Evolutionary conservation across 2,329 filamentous ascomycete species (phyloP).

Genomic region (Incumbomyces delicatus): DNA sequence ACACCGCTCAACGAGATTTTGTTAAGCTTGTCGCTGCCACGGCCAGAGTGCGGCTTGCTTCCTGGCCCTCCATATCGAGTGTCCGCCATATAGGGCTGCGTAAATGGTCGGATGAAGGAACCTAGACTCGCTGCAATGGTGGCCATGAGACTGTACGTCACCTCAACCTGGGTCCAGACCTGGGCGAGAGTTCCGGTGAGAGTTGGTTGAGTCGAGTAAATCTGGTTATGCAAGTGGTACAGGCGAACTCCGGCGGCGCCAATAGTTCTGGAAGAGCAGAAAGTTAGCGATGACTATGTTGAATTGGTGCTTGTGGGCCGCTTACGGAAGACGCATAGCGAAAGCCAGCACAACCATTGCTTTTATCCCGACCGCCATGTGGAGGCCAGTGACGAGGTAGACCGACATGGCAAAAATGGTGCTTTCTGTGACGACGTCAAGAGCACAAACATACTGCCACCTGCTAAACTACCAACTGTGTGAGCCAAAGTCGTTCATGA

Average conservation of each 20-base stretch:
- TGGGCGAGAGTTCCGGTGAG: constrained; percentile 28
- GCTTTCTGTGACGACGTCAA: constrained; percentile 34
- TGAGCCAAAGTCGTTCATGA: neutral
- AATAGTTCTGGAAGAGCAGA: constrained; percentile 23
- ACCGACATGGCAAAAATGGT: constrained; percentile 29
- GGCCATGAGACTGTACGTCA: constrained; percentile 33
- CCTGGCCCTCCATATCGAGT: neutral
- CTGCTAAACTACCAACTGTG: constrained; percentile 23
- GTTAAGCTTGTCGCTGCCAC: too few species aligned
- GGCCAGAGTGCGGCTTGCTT: too few species aligned
- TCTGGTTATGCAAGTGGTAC: constrained; percentile 25
- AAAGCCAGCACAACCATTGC: constrained; percentile 32
- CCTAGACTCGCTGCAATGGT: constrained; percentile 35
- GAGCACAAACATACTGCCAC: constrained; percentile 30
- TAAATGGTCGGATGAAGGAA: constrained; percentile 30
- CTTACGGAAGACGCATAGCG: constrained; percentile 29
- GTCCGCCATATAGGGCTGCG: neutral
- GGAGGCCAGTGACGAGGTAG: constrained; percentile 30
- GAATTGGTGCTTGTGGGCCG: neutral
- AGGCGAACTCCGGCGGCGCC: constrained; percentile 31
- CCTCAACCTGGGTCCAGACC: constrained; percentile 32
- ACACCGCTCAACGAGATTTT: too few species aligned
- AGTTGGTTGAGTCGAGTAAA: constrained; percentile 28
- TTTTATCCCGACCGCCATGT: constrained; percentile 31
- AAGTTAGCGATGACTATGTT: neutral